Percentiles rank a stretch among this genome's conserved stretches.
Conservation (phyloP, 495 filamentous ascomycete species). For the Lophium mytilinum region DNA sequence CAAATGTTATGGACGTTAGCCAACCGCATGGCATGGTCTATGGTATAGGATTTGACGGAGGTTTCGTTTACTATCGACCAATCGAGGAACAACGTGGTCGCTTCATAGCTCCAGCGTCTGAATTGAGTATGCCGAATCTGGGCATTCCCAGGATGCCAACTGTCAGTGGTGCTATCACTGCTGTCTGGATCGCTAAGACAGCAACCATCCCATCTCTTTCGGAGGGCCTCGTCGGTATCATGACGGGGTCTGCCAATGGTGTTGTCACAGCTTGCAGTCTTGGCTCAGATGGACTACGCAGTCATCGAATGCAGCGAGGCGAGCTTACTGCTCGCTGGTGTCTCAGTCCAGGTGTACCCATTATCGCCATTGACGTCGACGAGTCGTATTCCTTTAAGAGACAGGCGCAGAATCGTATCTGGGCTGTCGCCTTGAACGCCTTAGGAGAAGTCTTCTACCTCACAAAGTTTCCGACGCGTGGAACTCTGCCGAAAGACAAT, state of each 20-base stretch:
- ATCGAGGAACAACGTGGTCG: conserved; percentile 71
- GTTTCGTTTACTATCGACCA: conserved; percentile 66
- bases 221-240: conserved; percentile 68
- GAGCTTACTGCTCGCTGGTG: conserved; percentile 81
- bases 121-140: conserved; percentile 42
- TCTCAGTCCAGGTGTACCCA: conserved; percentile 85
- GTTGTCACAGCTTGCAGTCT: conserved; percentile 78
- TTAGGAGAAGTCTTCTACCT: conserved; percentile 87
- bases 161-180: conserved; percentile 54
- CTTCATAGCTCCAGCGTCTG: conserved; percentile 50
- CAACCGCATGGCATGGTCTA: conserved; percentile 75
- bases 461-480: conserved; percentile 52
- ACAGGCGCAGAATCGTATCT: conserved; percentile 60
- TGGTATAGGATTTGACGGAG: conserved; percentile 76
- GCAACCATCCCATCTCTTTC: conserved; percentile 59
- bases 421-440: conserved; percentile 84
- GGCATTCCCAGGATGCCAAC: conserved; percentile 67
- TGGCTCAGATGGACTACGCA: conserved; percentile 55
- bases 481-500: conserved; percentile 30
- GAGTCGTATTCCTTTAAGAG: conserved; percentile 65
- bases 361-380: conserved; percentile 78
- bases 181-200: conserved; percentile 90
- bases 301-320: conserved; percentile 59
- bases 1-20: conserved; percentile 84
- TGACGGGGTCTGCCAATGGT: conserved; percentile 78